Percentiles rank a stretch among this genome's conserved stretches.
Evolutionary conservation across 2,329 filamentous ascomycete genomes (phyloP).

Genomic region (Fusarium guadeloupense): DNA sequence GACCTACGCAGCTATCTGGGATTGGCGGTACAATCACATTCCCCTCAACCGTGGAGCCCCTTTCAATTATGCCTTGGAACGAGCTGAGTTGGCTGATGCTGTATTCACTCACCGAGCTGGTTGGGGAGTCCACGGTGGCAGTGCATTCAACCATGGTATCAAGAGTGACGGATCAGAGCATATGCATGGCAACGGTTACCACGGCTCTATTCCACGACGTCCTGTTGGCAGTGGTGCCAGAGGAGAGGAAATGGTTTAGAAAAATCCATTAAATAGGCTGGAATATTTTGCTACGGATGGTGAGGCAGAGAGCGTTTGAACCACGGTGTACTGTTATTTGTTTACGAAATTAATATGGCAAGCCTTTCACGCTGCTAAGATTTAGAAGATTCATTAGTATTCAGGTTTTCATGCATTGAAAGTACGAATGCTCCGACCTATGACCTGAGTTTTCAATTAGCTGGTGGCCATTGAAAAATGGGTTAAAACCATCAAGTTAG

Average conservation of each 20-base stretch:
- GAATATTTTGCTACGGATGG: too few species aligned
- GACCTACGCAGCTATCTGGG: slow-evolving; percentile 74
- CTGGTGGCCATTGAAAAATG: too few species aligned
- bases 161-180: slow-evolving; percentile 28
- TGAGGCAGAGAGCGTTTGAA: not conserved
- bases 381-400: too few species aligned
- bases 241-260: slow-evolving; percentile 30
- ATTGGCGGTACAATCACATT: slow-evolving; percentile 72
- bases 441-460: too few species aligned
- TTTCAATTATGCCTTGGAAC: slow-evolving; percentile 59
- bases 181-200: slow-evolving; percentile 17
- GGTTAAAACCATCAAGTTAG: too few species aligned
- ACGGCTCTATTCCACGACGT: slow-evolving; percentile 31
- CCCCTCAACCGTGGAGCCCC: slow-evolving; percentile 67
- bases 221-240: slow-evolving; percentile 19
- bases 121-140: slow-evolving; percentile 57
- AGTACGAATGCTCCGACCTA: too few species aligned
- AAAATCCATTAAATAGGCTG: not conserved
- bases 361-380: too few species aligned
- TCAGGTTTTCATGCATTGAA: too few species aligned
- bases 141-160: slow-evolving; percentile 10
- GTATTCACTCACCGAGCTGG: slow-evolving; percentile 68
- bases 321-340: not conserved
- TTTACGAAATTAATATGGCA: too few species aligned
- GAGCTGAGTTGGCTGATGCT: slow-evolving; percentile 60